phyloP scores from a whole-genome alignment of 2,329 filamentous ascomycete species.

The Colletotrichum zoysiae region DNA sequence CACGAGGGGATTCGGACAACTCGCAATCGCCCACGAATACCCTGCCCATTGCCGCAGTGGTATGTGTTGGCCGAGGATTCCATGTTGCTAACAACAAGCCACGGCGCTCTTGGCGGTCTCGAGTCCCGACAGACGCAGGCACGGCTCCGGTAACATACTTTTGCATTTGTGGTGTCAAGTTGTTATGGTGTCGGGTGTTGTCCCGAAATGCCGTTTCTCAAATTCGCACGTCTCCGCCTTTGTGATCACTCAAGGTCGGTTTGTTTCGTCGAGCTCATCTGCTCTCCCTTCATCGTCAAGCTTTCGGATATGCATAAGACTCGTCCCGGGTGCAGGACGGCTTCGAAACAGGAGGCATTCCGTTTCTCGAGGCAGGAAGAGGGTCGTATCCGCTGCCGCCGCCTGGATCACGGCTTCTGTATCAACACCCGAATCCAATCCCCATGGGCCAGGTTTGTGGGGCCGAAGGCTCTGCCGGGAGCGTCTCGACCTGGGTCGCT shows the following conservation, averaged over 20 bases:
- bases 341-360: not conserved
- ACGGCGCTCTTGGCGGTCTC: not conserved
- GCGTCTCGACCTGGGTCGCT: not conserved
- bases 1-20: not conserved
- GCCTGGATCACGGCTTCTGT: not conserved
- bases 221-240: constrained; percentile 47
- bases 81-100: constrained; percentile 37
- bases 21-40: not conserved
- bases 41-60: not conserved
- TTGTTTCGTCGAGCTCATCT: not conserved
- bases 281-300: not conserved
- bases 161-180: not conserved
- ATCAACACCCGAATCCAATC: not conserved
- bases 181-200: constrained; percentile 40
- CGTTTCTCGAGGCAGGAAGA: not conserved
- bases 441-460: not conserved
- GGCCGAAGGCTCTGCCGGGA: not conserved
- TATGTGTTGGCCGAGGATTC: not conserved
- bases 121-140: not conserved
- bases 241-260: constrained; percentile 24
- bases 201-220: constrained; percentile 48
- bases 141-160: not conserved
- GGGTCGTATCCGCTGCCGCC: not conserved
- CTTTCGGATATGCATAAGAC: not conserved
- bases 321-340: not conserved